A percentile compares a stretch with the other conserved stretches of the same genome.
These are phyloP conservation scores for Penicillium subrubescens DNA, from an alignment of 495 filamentous ascomycete genomes.

Conservation along the genomic window DNA sequence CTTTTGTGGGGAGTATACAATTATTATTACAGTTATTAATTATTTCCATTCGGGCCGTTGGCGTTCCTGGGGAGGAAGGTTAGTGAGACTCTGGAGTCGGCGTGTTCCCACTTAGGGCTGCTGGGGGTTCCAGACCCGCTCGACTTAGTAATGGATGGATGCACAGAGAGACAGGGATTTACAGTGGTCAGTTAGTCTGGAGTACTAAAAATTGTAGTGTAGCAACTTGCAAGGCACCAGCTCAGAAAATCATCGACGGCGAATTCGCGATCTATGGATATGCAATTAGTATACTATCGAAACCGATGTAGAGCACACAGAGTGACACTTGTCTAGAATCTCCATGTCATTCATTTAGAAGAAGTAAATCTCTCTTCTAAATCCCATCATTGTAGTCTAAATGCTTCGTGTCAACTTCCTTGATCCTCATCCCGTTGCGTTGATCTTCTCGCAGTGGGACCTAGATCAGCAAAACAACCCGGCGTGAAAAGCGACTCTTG, in stretches of 20 bases:
- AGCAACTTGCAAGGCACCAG: neutral
- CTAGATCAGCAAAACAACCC: neutral
- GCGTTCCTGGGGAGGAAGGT: neutral
- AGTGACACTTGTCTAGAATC: too few species aligned
- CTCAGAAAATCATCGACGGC: neutral
- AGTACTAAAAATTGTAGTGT: neutral
- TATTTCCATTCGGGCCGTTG: neutral
- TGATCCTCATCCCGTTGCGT: neutral
- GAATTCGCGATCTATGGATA: neutral
- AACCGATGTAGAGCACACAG: too few species aligned
- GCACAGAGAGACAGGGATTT: neutral
- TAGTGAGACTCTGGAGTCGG: neutral
- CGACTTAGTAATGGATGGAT: constrained; percentile 9
- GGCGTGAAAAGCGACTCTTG: neutral
- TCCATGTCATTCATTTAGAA: too few species aligned
- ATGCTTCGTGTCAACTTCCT: neutral
- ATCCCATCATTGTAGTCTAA: neutral
- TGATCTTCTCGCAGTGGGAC: neutral
- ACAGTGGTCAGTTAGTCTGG: neutral
- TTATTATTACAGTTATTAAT: neutral
- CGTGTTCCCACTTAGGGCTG: neutral
- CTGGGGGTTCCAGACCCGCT: constrained; percentile 6
- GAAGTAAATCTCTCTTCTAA: too few species aligned
- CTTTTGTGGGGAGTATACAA: neutral
- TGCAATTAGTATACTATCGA: too few species aligned